These are phyloP conservation scores for Aspergillus novofumigatus DNA, from an alignment of 2,329 filamentous ascomycete genomes.

Conservation along the genomic window DNA sequence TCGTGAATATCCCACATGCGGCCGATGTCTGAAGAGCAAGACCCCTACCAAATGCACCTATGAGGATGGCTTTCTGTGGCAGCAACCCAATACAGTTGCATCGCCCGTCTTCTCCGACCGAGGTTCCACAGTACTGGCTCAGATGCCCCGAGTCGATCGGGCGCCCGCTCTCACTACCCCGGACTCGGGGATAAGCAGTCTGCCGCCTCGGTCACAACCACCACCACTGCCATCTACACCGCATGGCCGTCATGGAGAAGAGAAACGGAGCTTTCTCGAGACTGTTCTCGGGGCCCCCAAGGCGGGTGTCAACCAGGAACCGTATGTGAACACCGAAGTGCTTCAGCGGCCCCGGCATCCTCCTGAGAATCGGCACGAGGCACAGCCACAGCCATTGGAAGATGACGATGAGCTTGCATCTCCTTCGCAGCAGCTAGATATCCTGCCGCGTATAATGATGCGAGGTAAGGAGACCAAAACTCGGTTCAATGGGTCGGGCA, in stretches of 20 bases:
- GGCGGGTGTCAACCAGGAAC: constrained; percentile 30
- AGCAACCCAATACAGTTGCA: constrained; percentile 33
- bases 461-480: constrained; percentile 37
- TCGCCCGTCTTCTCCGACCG: constrained; percentile 23
- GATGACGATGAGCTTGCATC: constrained; percentile 22
- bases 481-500: constrained; percentile 39
- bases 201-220: constrained; percentile 22
- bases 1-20: constrained; percentile 38
- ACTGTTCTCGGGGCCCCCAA: constrained; percentile 33
- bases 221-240: constrained; percentile 2
- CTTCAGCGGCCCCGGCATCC: constrained; percentile 24
- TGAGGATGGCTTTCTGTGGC: constrained; percentile 39
- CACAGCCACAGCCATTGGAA: constrained; percentile 7
- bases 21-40: constrained; percentile 36
- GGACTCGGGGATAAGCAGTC: constrained; percentile 28
- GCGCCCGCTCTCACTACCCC: constrained; percentile 21
- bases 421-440: constrained; percentile 30
- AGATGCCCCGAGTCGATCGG: constrained; percentile 19
- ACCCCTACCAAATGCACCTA: constrained; percentile 36
- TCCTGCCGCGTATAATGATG: constrained; percentile 34
- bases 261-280: constrained; percentile 30
- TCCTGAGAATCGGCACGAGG: constrained; percentile 8
- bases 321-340: constrained; percentile 24
- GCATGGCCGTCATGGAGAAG: constrained; percentile 12
- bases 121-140: constrained; percentile 16